Conservation (phyloP, 2,329 filamentous ascomycete genomes). For the Pyricularia pennisetigena region DNA sequence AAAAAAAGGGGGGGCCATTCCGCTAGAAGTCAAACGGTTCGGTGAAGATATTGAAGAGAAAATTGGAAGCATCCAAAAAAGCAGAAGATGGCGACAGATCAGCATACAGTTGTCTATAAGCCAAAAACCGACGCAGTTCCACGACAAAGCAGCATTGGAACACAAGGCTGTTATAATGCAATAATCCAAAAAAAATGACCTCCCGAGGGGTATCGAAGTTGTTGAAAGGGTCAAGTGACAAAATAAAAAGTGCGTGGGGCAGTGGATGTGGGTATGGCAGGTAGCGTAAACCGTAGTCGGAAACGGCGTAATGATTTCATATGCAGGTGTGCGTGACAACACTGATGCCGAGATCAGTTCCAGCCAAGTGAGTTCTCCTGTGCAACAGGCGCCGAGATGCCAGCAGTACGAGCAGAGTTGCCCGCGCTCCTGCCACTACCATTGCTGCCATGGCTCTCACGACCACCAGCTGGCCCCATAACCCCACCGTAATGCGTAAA, state of each 20-base stretch:
- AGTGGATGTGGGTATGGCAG: constrained; percentile 15
- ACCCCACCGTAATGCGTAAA: constrained; percentile 42
- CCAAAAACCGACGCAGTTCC: neutral
- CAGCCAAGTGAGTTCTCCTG: constrained; percentile 92
- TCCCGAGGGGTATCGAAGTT: constrained; percentile 36
- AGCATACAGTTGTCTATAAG: neutral
- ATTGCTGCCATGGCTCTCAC: constrained; percentile 53
- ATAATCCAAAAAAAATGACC: constrained; percentile 17
- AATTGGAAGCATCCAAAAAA: neutral
- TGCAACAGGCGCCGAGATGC: constrained; percentile 84
- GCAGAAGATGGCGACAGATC: neutral
- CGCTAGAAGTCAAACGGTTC: neutral
- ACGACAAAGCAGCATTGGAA: neutral
- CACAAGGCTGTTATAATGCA: constrained; percentile 8
- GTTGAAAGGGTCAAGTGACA: constrained; percentile 13
- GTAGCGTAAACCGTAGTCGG: constrained; percentile 1
- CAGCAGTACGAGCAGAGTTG: constrained; percentile 45
- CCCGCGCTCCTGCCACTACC: constrained; percentile 42
- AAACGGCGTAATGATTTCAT: constrained; percentile 4
- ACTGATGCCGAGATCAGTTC: constrained; percentile 49
- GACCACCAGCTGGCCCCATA: constrained; percentile 24
- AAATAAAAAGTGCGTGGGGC: constrained; percentile 18
- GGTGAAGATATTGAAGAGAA: neutral
- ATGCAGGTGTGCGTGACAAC: neutral
- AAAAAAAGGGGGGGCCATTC: neutral